Evolutionary conservation across 345 rosid species (phyloP), one percentile per base, ranked within the genome.

Genomic region (Eucalyptus polybractea): DNA sequence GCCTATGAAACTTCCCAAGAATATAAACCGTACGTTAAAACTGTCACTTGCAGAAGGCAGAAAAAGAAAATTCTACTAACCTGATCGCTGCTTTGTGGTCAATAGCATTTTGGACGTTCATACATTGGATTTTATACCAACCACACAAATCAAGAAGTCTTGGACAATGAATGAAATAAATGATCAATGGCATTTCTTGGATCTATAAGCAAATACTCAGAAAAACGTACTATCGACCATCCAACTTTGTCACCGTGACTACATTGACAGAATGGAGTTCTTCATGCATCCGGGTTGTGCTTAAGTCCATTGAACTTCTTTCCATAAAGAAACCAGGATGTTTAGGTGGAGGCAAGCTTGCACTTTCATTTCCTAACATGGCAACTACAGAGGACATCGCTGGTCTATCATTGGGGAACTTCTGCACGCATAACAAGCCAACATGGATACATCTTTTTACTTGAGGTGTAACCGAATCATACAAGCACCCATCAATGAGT

Each of bases 361-460:
- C 76, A 83, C 44, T 29, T 89, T 93, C 91, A 87, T 92, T 90
- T 24, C 14, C 88, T 17, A 91, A 85, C 92, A 90, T 91, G 58
- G 88, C 69, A 3, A 91, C 91, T 9, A 91, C 88, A 40, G 69
- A 80, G 3, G 87, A 58, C 93, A 91, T 91, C 40, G 87, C 44
- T 2, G 92, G 93, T 54, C 94, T 86, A 37, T 91, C 92, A 5
- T 81, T 80, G 7, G 93, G 89, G 31, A 53, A 90, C 88, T 89
- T 91, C 89, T 90, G 92, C n/a, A 91, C 93, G 21, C 92, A 93
- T 13, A 89, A 88, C 13, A 93, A 86, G 10, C 90, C 90, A 25
- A 93, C 51, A 72, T 91, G 90, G 33, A 93, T 87, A 10, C 89
- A 91, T 87, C 91, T 90, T 76, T 65, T 2, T 33, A 87, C 58